A percentile compares a stretch with the other conserved stretches of the same genome.
Evolutionary conservation across 805 yeast species (phyloP).

Genomic region (Zygosaccharomyces rouxii): DNA sequence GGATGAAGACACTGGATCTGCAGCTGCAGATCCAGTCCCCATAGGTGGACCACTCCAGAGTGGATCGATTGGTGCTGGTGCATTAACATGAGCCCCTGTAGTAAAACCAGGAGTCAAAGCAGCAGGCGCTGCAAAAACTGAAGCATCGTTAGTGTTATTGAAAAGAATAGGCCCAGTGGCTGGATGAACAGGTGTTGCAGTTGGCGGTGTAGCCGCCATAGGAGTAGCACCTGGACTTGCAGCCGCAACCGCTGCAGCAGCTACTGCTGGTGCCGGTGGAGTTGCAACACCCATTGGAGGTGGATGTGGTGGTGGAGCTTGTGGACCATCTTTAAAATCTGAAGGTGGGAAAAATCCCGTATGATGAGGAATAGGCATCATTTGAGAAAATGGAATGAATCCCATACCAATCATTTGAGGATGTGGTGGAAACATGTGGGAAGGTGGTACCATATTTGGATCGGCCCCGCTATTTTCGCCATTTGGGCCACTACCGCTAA

Average conservation of each 20-base stretch:
- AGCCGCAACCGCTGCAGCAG: not conserved
- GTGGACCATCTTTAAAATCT: conserved; percentile 17
- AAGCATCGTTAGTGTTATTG: conserved; percentile 18
- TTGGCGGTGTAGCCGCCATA: not conserved
- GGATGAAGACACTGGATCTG: conserved; percentile 6
- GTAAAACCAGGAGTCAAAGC: conserved; percentile 8
- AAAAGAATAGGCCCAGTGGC: conserved; percentile 9
- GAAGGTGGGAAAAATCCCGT: conserved; percentile 27
- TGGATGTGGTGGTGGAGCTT: not conserved
- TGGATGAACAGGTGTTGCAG: not conserved
- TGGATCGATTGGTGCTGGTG: conserved; percentile 16
- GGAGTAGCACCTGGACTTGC: not conserved
- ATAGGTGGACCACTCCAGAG: conserved; percentile 17
- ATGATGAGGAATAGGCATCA: conserved; percentile 33
- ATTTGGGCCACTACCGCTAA: not conserved
- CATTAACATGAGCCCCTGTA: conserved; percentile 4
- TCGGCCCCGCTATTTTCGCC: not conserved
- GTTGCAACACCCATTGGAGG: not conserved
- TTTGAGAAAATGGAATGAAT: conserved; percentile 32
- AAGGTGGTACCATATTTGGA: conserved; percentile 13
- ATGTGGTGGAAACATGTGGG: conserved; percentile 18
- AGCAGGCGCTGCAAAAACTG: conserved; percentile 14
- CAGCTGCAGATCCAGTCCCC: conserved; percentile 9
- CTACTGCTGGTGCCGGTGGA: not conserved
- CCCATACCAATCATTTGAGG: conserved; percentile 33